phyloP scores from a whole-genome alignment of 495 filamentous ascomycete genomes.

The Daldinia caldariorum region DNA sequence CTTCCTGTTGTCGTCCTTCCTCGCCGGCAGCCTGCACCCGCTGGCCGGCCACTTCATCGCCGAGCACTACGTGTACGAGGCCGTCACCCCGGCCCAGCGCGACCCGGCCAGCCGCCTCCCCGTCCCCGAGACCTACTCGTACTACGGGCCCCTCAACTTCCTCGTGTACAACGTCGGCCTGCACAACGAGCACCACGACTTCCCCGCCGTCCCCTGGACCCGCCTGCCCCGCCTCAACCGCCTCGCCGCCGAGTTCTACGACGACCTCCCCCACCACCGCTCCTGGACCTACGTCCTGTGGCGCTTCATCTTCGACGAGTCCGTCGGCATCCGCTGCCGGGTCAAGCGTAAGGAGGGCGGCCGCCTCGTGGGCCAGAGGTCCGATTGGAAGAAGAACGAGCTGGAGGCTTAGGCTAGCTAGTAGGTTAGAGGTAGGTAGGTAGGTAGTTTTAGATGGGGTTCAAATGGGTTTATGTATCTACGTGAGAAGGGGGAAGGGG shows the following conservation, averaged over 20 bases:
- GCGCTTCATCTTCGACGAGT: constrained; percentile 90
- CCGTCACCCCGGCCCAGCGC: constrained; percentile 65
- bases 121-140: constrained; percentile 94
- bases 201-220: constrained; percentile 97
- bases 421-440: constrained; percentile 75
- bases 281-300: constrained; percentile 95
- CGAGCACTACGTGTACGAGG: constrained; percentile 97
- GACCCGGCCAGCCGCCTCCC: constrained; percentile 68
- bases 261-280: constrained; percentile 81
- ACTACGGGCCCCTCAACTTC: constrained; percentile 93
- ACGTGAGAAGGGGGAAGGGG: background rate
- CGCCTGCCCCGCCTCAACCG: constrained; percentile 74
- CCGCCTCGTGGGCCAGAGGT: constrained; percentile 65
- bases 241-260: constrained; percentile 94
- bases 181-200: constrained; percentile 99
- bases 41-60: constrained; percentile 98
- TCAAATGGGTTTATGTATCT: constrained; percentile 15
- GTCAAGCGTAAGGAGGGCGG: constrained; percentile 90
- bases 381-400: constrained; percentile 62
- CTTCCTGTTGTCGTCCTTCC: constrained; percentile 85
- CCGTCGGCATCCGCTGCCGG: constrained; percentile 87
- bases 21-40: constrained; percentile 92
- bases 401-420: constrained; percentile 66
- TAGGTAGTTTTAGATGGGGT: too few species aligned
- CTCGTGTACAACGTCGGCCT: constrained; percentile 96